Evolutionary conservation across 352 stramenopile species (phyloP), one percentile per base, ranked within the genome.

Genomic region (Phytophthora ohioensis): DNA sequence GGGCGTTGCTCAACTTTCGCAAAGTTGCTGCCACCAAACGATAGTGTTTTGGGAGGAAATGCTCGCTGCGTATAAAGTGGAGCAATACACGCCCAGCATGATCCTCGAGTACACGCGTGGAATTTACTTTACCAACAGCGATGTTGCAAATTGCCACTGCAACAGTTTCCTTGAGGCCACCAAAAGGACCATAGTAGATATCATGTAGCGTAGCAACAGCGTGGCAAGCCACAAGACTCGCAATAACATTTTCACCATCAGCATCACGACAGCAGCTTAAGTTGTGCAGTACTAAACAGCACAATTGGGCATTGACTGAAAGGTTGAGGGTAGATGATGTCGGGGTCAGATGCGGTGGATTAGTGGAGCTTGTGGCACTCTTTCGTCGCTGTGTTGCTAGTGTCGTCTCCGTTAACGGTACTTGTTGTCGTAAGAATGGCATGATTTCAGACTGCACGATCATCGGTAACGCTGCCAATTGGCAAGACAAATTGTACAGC

Each of bases 401-500:
- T 17, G 69, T 72, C 38, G 53, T 57, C 13, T 66, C 64, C 1
- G 64, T 66, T 35, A 69, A 17, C 0, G 84, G 79, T 0, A 90
- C 68, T 55, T 84, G 78, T 15, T 80, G 62, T 0, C 71, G 79
- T n/a, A 93, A 55, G 51, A 91, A 88, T 11, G 27, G 51, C 67
- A 92, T 80, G 65, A 91, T 85, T 39, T 91, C 79, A 1, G 79
- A 70, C 27, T 77, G 62, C 9, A 92, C 69, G 12, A 94, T 79
- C 8, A 83, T 64, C 30, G 71, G 52, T 2, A 93, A 62, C 1
- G 85, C 73, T 3, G 45, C 42, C 8, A 77, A 60, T 61, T 91
- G 81, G 42, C 87, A 94, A 3, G 85, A 91, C 13, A 93, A 55
- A 35, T 94, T 94, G 76, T 94, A 94, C 27, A 93, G 52, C 3